phyloP scores from a whole-genome alignment of 2,329 filamentous ascomycete species.

The Cordyceps cateniannulata region DNA sequence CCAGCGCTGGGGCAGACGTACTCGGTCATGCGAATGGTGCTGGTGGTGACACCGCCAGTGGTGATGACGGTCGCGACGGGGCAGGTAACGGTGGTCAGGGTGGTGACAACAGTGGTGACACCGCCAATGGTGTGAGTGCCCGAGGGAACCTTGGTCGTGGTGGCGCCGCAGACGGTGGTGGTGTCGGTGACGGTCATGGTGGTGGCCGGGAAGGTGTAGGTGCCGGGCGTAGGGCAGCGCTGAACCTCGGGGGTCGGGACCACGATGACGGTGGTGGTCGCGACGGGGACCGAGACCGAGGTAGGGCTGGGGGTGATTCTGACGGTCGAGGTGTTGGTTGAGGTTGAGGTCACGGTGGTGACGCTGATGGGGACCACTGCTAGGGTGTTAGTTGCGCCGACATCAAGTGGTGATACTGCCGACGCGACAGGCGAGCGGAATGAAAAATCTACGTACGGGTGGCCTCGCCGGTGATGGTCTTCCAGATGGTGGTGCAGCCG shows the following conservation, averaged over 20 bases:
- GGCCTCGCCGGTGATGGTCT: constrained; percentile 60
- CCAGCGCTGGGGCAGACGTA: constrained; percentile 68
- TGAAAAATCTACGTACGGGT: constrained; percentile 54
- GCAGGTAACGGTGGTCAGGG: constrained; percentile 61
- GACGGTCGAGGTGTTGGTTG: constrained; percentile 15
- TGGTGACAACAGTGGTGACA: constrained; percentile 63
- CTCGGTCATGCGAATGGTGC: constrained; percentile 61
- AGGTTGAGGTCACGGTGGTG: constrained; percentile 14
- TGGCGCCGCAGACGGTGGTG: constrained; percentile 60
- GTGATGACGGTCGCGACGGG: constrained; percentile 62
- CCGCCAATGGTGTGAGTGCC: constrained; percentile 66
- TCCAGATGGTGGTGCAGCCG: constrained; percentile 68
- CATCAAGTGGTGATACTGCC: too few species aligned
- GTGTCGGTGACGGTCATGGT: constrained; percentile 61
- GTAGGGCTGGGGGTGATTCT: constrained; percentile 28
- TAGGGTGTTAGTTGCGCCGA: not conserved
- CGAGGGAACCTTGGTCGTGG: constrained; percentile 53
- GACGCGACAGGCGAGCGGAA: too few species aligned
- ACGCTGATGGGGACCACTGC: constrained; percentile 15
- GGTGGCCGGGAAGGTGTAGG: constrained; percentile 69
- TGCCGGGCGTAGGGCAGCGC: constrained; percentile 59
- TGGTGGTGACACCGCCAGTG: constrained; percentile 52
- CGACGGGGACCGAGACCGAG: constrained; percentile 26
- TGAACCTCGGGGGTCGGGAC: constrained; percentile 47
- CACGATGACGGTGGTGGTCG: constrained; percentile 35